Percentiles rank a stretch among this genome's conserved stretches.
phyloP scores from a whole-genome alignment of 371 early-diverging fungal species.

The Mucor plumbeus region DNA sequence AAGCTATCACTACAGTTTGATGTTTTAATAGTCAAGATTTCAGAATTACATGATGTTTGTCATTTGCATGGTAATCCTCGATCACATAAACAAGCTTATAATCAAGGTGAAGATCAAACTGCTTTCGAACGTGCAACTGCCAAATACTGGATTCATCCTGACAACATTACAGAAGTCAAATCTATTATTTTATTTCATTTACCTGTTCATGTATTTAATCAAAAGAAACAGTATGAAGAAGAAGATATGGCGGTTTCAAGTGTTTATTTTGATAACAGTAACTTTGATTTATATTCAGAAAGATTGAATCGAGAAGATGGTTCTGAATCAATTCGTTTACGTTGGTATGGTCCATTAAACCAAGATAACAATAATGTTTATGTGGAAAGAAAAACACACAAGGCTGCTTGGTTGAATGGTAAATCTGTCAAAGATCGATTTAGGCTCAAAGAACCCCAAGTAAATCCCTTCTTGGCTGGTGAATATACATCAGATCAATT shows the following conservation, averaged over 20 bases:
- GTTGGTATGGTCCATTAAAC: slow-evolving; percentile 86
- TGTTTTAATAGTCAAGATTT: slow-evolving; percentile 84
- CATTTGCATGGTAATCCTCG: slow-evolving; percentile 38
- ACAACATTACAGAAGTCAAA: slow-evolving; percentile 95
- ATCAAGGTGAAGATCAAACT: slow-evolving; percentile 35
- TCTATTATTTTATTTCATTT: slow-evolving; percentile 88
- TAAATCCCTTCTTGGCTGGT: slow-evolving; percentile 85
- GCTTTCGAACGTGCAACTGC: slow-evolving; percentile 53
- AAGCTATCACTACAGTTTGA: slow-evolving; percentile 81
- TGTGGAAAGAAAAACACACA: slow-evolving; percentile 55
- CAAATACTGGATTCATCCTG: slow-evolving; percentile 92
- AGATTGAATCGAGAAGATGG: slow-evolving; percentile 87
- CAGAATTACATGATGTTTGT: slow-evolving; percentile 39
- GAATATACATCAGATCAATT: slow-evolving; percentile 78
- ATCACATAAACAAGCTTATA: slow-evolving; percentile 24
- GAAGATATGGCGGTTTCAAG: slow-evolving; percentile 79
- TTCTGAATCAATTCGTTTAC: slow-evolving; percentile 86
- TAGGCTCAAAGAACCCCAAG: slow-evolving; percentile 87
- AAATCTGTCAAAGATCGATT: slow-evolving; percentile 97
- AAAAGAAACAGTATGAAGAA: slow-evolving; percentile 42
- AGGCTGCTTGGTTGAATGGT: slow-evolving; percentile 72
- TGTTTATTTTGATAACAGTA: slow-evolving; percentile 94
- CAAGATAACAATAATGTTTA: slow-evolving; percentile 46
- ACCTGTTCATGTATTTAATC: slow-evolving; percentile 90
- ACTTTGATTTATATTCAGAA: slow-evolving; percentile 86